phyloP scores from a whole-genome alignment of 2,329 filamentous ascomycete genomes.

The Penicillium sp. region DNA sequence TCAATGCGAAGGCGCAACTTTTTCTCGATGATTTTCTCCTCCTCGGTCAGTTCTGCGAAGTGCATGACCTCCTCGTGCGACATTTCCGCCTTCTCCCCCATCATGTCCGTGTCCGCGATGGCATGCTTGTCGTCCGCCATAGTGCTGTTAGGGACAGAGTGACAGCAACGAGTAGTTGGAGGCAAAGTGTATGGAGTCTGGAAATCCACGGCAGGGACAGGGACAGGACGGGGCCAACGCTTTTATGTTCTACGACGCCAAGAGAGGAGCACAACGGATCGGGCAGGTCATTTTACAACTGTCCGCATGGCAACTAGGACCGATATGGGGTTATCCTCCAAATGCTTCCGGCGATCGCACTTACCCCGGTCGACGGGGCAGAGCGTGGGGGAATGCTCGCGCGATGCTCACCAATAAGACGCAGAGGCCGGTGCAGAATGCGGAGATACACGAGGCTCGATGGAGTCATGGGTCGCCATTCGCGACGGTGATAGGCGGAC shows the following conservation, averaged over 20 bases:
- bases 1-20: conserved; percentile 39
- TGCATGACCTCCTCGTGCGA: conserved; percentile 22
- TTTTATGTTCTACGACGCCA: neutral
- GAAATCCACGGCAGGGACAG: neutral
- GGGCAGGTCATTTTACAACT: neutral
- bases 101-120: conserved; percentile 17
- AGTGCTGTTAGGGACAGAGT: neutral
- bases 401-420: conserved; percentile 1
- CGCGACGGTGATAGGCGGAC: neutral
- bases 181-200: neutral
- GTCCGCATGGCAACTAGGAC: neutral
- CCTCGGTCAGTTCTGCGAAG: conserved; percentile 19
- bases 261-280: neutral
- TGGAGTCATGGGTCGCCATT: conserved; percentile 5
- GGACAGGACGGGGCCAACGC: neutral
- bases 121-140: conserved; percentile 12
- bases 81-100: conserved; percentile 21
- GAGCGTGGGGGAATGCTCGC: conserved; percentile 5
- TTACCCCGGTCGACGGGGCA: conserved; percentile 10
- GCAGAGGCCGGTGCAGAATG: neutral
- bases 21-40: conserved; percentile 38
- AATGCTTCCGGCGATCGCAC: neutral
- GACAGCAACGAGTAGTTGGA: neutral
- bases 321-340: neutral
- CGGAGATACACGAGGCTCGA: conserved; percentile 7